Base-by-base conservation (phyloP, 2,329 filamentous ascomycete genomes). In the Paecilomyces dactylethromorphus region DNA sequence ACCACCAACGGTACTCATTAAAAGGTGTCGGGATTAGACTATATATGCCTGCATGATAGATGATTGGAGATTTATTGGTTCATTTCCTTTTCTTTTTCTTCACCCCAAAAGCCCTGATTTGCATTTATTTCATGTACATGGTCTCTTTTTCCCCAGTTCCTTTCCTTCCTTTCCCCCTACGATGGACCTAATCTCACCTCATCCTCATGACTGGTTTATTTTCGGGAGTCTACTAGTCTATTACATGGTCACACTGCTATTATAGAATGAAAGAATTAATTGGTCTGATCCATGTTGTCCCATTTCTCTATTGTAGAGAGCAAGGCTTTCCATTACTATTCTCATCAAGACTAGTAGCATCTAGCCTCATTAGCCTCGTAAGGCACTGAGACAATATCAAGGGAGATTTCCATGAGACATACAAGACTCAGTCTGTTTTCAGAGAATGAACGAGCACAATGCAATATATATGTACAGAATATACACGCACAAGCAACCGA, bases 401-500 rank as follows among this genome's bases (percentile, higher is more conserved):
- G 39, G 39, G 39, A 45, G n/a, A 45, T 45, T 18, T 21, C 13
- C 39, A 45, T 45, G 39, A 45, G 39, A 10, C 10, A 21, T 45
- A 15, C 32, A 33, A 1, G 39, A 45, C 5, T 8, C 15, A 8
- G 35, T n/a, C 5, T 45, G 15, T 21, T 45, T 45, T 45, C 39
- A 45, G 15, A 45, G 15, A 18, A 18, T 45, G 15, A n/a, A 45
- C 39, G 39, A 45, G 39, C 39, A 45, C 50, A 55, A 57, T 26
- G 15, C 53, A 59, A 59, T 61, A 55, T 63, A 60, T 71, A 71
- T 71, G 65, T 72, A 71, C 69, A 72, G 64, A 68, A 64, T 68
- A 71, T 69, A 66, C 67, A 70, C 56, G 57, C 61, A 62, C 59
- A 65, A 56, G 53, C 62, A 57, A 57, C 55, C 49, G 50, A 61